Conservation (phyloP, 2,329 filamentous ascomycete genomes). For the Penicillium sp. region DNA sequence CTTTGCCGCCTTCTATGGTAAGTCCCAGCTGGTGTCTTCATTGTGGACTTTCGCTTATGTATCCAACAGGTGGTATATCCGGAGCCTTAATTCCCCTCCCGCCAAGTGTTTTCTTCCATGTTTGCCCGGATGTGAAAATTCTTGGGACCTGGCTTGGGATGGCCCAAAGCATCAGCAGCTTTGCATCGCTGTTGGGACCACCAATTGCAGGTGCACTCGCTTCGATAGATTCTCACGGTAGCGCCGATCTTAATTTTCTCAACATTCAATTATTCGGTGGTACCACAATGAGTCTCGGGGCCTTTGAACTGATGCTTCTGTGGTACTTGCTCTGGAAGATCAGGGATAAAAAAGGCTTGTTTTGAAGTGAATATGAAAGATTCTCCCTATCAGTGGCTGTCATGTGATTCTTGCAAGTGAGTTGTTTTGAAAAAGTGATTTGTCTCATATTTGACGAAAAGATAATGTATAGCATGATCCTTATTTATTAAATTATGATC, state of each 20-base stretch:
- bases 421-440: not conserved
- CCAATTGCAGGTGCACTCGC: slow-evolving; percentile 51
- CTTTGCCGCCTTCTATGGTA: slow-evolving; percentile 58
- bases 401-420: too few relatives aligned
- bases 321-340: slow-evolving; percentile 20
- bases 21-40: not conserved
- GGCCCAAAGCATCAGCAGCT: slow-evolving; percentile 49
- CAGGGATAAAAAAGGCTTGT: slow-evolving; percentile 19
- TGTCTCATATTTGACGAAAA: not conserved
- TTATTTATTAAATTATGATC: too few relatives aligned
- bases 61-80: slow-evolving; percentile 49
- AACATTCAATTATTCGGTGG: slow-evolving; percentile 49
- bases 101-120: slow-evolving; percentile 55
- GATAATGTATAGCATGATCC: too few relatives aligned
- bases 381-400: too few relatives aligned
- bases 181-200: slow-evolving; percentile 49
- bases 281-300: slow-evolving; percentile 40
- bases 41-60: not conserved
- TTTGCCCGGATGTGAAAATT: slow-evolving; percentile 47
- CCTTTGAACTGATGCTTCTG: slow-evolving; percentile 27
- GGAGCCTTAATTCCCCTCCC: slow-evolving; percentile 63
- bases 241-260: slow-evolving; percentile 33
- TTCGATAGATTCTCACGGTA: slow-evolving; percentile 30
- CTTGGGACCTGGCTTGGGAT: slow-evolving; percentile 51
- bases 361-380: slow-evolving; percentile 3